phyloP scores from a whole-genome alignment of 805 yeast species.

The Lipomyces yamanashiensis region DNA sequence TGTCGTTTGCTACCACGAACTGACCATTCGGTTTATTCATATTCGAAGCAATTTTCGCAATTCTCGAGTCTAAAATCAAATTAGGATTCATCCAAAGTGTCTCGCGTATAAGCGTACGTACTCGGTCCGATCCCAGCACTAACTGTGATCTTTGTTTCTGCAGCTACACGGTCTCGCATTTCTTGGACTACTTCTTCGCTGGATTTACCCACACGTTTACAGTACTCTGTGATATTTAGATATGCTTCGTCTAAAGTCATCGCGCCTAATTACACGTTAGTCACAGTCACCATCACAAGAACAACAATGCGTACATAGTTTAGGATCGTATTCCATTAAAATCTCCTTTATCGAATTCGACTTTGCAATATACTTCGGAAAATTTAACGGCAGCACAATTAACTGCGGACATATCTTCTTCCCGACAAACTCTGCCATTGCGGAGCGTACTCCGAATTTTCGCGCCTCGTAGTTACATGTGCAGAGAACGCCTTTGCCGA shows the following conservation, averaged over 20 bases:
- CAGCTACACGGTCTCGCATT: constrained; percentile 52
- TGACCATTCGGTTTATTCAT: constrained; percentile 41
- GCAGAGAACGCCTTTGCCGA: constrained; percentile 64
- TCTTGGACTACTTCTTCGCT: constrained; percentile 43
- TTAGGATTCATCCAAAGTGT: neutral
- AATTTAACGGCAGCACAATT: constrained; percentile 69
- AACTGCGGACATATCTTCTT: constrained; percentile 67
- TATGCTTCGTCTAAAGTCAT: constrained; percentile 61
- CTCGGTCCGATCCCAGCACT: constrained; percentile 80
- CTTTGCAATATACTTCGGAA: constrained; percentile 67
- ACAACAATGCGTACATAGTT: constrained; percentile 44
- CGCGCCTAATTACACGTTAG: constrained; percentile 47
- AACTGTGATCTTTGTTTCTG: constrained; percentile 63
- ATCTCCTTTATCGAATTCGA: constrained; percentile 69
- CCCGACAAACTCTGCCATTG: constrained; percentile 86
- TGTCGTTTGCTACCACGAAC: constrained; percentile 22
- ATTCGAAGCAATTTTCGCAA: constrained; percentile 41
- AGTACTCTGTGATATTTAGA: constrained; percentile 38
- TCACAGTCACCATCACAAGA: neutral
- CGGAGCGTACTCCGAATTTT: constrained; percentile 74
- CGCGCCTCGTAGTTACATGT: constrained; percentile 86
- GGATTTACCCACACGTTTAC: constrained; percentile 33
- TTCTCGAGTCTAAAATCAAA: constrained; percentile 28
- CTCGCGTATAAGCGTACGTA: constrained; percentile 38
- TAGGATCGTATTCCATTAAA: constrained; percentile 53